Evolutionary conservation across 1,139 yeast genomes (phyloP), one percentile per base, ranked within the genome.

Genomic region (Torulaspora globosa): DNA sequence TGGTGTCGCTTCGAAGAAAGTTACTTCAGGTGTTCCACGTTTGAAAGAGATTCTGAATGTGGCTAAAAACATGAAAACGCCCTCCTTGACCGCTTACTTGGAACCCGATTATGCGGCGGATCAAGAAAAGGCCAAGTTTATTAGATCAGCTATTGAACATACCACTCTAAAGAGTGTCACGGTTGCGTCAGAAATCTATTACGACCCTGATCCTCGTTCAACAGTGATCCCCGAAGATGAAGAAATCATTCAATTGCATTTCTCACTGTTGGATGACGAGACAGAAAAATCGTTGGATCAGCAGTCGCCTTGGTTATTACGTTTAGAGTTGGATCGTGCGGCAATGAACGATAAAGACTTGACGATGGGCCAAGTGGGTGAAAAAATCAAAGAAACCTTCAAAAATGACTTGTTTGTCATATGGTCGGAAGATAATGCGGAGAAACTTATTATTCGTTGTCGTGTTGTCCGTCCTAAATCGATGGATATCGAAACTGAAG

Each of bases 401-500:
- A 95, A 92, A 48, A 95, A 89, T 62, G 97, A 92, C 70, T 73
- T 92, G 71, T 92, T 90, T 63, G 96, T 94, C 43, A 92, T 94
- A 64, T 94, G 98, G 98, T 89, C 97, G 40, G 98, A 94, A 74
- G 99, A 94, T 74, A 90, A 95, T 61, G 97, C 97, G 38, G 97
- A 92, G 58, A 90, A 89, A 69, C 82, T 94, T 70, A 84, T 92
- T 53, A 85, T 94, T 58, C 95, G 99, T 76, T 92, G 98, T 76
- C 86, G 99, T 75, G 96, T 94, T 58, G 92, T 92, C 37, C 87
- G 98, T 70, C 97, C 96, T 51, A 92, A 92, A 70, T 76, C 89
- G 12, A 70, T 89, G 64, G 97, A 90, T 58, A 96, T 89, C 60
- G 97, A 90, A 53, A 88, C 84, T 21, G 97, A 89, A 58, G 90